Percentiles rank a stretch among this genome's conserved stretches.
These are phyloP conservation scores for Ogataea neopini DNA, from an alignment of 805 yeast species.

Conservation along the genomic window DNA sequence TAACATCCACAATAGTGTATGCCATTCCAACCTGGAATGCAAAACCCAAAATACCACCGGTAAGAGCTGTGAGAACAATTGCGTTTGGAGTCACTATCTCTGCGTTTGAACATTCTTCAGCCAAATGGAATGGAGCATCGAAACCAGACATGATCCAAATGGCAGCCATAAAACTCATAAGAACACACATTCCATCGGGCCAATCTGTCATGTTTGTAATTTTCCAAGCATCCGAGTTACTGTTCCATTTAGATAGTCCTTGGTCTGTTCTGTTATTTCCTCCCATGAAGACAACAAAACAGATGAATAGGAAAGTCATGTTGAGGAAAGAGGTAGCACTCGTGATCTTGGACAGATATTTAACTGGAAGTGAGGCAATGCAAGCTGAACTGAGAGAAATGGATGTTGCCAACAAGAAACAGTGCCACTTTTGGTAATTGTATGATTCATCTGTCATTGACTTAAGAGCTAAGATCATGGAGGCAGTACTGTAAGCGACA, in stretches of 20 bases:
- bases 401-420: conserved; percentile 53
- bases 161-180: conserved; percentile 60
- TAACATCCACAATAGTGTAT: conserved; percentile 56
- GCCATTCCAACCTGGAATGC: conserved; percentile 60
- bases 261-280: conserved; percentile 43
- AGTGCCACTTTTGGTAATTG: conserved; percentile 48
- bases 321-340: conserved; percentile 51
- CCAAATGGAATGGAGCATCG: conserved; percentile 71
- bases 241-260: conserved; percentile 50
- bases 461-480: conserved; percentile 54
- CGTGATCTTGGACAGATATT: conserved; percentile 53
- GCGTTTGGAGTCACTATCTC: conserved; percentile 66
- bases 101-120: conserved; percentile 73
- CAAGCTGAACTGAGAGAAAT: conserved; percentile 48
- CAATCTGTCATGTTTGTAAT: conserved; percentile 59
- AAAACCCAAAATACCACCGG: conserved; percentile 59
- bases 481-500: conserved; percentile 57
- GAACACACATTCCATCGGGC: conserved; percentile 60
- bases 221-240: conserved; percentile 52
- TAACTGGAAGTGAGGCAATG: conserved; percentile 56
- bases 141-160: conserved; percentile 76
- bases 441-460: conserved; percentile 42
- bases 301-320: conserved; percentile 49
- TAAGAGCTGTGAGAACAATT: conserved; percentile 55
- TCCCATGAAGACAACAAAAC: conserved; percentile 54